Evolutionary conservation across 2,329 filamentous ascomycete species (phyloP).

Genomic region (Colletotrichum phormii): DNA sequence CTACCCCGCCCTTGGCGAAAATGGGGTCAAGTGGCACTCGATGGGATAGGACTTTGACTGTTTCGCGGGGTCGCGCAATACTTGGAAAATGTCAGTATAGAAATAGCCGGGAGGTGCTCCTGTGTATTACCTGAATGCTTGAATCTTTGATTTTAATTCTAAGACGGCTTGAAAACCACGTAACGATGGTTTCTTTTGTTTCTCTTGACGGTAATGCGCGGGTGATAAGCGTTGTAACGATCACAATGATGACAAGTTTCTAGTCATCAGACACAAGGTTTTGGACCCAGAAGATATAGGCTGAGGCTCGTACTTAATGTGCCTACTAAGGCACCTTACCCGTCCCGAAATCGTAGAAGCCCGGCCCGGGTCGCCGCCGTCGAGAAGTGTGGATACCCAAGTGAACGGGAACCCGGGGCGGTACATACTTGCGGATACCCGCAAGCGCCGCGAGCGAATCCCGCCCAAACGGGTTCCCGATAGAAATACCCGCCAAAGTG

Average conservation of each 20-base stretch:
- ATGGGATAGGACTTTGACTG: slow-evolving; percentile 6
- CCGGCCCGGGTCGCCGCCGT: not conserved
- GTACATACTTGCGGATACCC: not conserved
- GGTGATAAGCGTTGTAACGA: not conserved
- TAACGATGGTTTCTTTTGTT: not conserved
- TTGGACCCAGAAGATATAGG: too few species aligned
- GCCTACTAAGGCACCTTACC: too few species aligned
- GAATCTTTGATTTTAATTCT: not conserved
- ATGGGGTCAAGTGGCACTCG: too few species aligned
- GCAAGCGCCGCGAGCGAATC: not conserved
- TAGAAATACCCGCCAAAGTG: not conserved
- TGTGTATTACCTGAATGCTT: not conserved
- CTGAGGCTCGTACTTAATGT: too few species aligned
- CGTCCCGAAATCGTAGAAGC: not conserved
- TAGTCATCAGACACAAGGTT: not conserved
- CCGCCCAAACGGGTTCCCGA: not conserved
- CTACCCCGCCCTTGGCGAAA: too few species aligned
- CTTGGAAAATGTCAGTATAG: not conserved
- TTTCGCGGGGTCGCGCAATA: slow-evolving; percentile 25
- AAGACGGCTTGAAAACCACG: not conserved
- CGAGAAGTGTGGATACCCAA: not conserved
- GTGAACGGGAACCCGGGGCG: not conserved
- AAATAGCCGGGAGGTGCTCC: not conserved
- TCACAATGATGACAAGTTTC: not conserved
- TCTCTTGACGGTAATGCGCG: not conserved